Evolutionary conservation across 2,329 filamentous ascomycete genomes (phyloP).

Genomic region (Aspergillus sergii): DNA sequence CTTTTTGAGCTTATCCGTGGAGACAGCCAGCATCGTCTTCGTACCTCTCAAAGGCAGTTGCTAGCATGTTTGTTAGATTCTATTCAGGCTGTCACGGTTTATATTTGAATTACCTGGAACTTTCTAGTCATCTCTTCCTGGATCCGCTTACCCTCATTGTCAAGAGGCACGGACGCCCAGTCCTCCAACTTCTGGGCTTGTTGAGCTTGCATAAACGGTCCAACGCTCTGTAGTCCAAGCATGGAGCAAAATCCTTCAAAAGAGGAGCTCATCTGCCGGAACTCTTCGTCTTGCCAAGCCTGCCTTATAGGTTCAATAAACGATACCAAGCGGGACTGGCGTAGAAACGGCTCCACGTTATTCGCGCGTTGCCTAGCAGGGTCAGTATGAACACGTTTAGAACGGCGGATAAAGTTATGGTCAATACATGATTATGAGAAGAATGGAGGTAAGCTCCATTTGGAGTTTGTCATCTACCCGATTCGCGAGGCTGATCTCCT

Average conservation of each 20-base stretch:
- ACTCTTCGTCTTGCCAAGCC: slow-evolving; percentile 73
- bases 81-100: not conserved
- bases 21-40: slow-evolving; percentile 89
- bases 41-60: slow-evolving; percentile 80
- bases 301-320: slow-evolving; percentile 83
- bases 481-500: slow-evolving; percentile 72
- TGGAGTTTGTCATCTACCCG: slow-evolving; percentile 78
- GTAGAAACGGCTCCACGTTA: slow-evolving; percentile 69
- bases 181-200: slow-evolving; percentile 76
- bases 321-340: slow-evolving; percentile 70
- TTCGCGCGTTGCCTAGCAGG: slow-evolving; percentile 72
- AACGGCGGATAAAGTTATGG: not conserved
- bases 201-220: slow-evolving; percentile 73
- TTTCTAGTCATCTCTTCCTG: slow-evolving; percentile 78
- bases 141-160: slow-evolving; percentile 75
- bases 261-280: slow-evolving; percentile 70
- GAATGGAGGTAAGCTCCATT: slow-evolving; percentile 83
- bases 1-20: slow-evolving; percentile 84
- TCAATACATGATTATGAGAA: slow-evolving; percentile 82
- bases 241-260: slow-evolving; percentile 79
- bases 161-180: slow-evolving; percentile 78
- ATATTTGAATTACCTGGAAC: slow-evolving; percentile 57
- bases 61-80: slow-evolving; percentile 39
- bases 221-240: slow-evolving; percentile 77
- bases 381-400: slow-evolving; percentile 12